Base-by-base conservation (phyloP, 1,284 basidiomycete genomes). In the Rhodotorula sp. region DNA sequence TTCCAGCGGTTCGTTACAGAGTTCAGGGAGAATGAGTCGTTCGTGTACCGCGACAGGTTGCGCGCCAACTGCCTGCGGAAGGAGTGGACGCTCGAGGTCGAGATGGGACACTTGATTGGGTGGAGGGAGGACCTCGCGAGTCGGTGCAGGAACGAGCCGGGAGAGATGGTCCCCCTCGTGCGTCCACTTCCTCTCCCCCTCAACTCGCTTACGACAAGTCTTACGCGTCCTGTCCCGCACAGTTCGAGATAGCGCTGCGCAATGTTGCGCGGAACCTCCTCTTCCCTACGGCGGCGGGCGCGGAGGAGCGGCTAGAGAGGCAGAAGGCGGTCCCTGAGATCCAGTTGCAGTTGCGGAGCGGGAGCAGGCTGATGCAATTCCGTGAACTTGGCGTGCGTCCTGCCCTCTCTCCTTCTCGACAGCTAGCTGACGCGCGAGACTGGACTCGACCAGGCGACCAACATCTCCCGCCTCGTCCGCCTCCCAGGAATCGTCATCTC, bases 401-500 rank as follows among this genome's bases (percentile, higher is more conserved):
- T 1, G 37, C 46, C 1, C 30, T 7, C n/a, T 34, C 51, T 52
- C 40, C 46, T 5, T 28, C n/a, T n/a, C 50, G 16, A 13, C 9
- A 4, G 20, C 22, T 2, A 16, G 11, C 18, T 54, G 20, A 61
- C 53, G 30, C 30, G 28, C 47, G 24, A 3, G 24, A 53, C 10
- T n/a, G 30, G 44, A 7, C 52, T 46, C 26, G 22, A 72, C 10
- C 79, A 86, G 69, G 95, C 96, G 8, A 87, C 94, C 76, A 94
- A 90, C 37, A 91, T 98, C 84, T 94, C 94, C 77, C 94, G 92
- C 77, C 88, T 99, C 53, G 95, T 99, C 47, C 89, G 96, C 71
- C 87, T 99, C 53, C 96, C 96, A 1, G 96, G 96, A 46, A 99
- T 99, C 77, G 94, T 99, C 78, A 97, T 99, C 79, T 95, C 94